Evolutionary conservation across 1,284 basidiomycete species (phyloP).

Genomic region (Irpex lacteus): DNA sequence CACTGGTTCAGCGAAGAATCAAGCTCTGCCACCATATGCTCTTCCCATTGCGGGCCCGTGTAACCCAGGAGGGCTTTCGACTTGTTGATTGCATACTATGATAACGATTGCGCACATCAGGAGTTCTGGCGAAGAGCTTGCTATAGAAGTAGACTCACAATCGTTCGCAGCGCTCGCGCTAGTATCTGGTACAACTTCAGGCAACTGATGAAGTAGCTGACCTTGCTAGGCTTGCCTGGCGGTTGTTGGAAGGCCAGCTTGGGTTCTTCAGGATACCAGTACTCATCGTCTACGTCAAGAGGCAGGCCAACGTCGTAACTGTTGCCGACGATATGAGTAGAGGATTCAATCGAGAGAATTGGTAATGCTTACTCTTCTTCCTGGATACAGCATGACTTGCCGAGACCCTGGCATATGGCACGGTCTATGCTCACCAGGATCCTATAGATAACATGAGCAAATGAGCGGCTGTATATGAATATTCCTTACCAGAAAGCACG

Average conservation of each 20-base stretch:
- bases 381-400: conserved; percentile 79
- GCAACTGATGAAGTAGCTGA: conserved; percentile 55
- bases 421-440: conserved; percentile 64
- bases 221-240: conserved; percentile 43
- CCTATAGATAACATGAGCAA: conserved; percentile 35
- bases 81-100: conserved; percentile 18
- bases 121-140: background rate
- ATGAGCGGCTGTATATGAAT: background rate
- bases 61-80: conserved; percentile 16
- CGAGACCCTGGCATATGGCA: conserved; percentile 65
- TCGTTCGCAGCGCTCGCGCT: conserved; percentile 56
- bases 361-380: conserved; percentile 73
- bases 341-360: background rate
- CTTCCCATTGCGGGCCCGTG: conserved; percentile 18
- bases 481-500: conserved; percentile 68
- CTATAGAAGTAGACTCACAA: conserved; percentile 38
- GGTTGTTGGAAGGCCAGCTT: conserved; percentile 50
- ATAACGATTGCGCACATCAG: background rate
- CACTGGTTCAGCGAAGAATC: conserved; percentile 25
- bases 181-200: conserved; percentile 62
- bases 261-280: conserved; percentile 51
- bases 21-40: conserved; percentile 21
- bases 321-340: background rate
- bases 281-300: conserved; percentile 70
- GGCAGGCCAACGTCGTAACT: conserved; percentile 69